These are phyloP conservation scores for Neonectria sp. DNA, from an alignment of 2,329 filamentous ascomycete species.

Conservation along the genomic window DNA sequence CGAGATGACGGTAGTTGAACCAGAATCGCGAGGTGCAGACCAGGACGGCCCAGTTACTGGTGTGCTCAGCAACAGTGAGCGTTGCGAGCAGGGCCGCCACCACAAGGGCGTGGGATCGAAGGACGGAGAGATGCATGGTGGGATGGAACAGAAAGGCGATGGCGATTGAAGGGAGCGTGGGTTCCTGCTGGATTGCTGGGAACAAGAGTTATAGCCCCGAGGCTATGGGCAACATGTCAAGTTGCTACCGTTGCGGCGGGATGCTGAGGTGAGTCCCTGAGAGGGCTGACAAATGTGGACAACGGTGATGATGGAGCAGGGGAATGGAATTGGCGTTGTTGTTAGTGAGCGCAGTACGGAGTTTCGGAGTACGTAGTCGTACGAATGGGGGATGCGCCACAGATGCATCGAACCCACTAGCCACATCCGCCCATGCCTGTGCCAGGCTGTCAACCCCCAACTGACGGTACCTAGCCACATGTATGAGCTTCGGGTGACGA, in stretches of 20 bases:
- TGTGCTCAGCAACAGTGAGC: slow-evolving; percentile 79
- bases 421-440: slow-evolving; percentile 17
- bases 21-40: slow-evolving; percentile 98
- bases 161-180: slow-evolving; percentile 15
- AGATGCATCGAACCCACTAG: slow-evolving; percentile 3
- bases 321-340: neutral
- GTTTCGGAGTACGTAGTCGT: no score
- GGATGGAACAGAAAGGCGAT: slow-evolving; percentile 21
- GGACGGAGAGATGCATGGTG: slow-evolving; percentile 66
- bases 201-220: slow-evolving; percentile 33
- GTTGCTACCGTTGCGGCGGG: slow-evolving; percentile 21
- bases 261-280: slow-evolving; percentile 33
- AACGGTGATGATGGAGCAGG: slow-evolving; percentile 32
- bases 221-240: slow-evolving; percentile 36
- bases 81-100: slow-evolving; percentile 63
- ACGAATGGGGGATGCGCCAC: slow-evolving; percentile 8
- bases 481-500: slow-evolving; percentile 20
- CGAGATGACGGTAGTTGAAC: slow-evolving; percentile 99
- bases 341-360: neutral
- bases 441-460: slow-evolving; percentile 20
- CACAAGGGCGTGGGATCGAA: slow-evolving; percentile 64
- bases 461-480: slow-evolving; percentile 22
- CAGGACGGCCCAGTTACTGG: slow-evolving; percentile 99
- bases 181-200: neutral
- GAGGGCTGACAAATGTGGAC: slow-evolving; percentile 45